These are phyloP conservation scores for Exophiala dermatitidis DNA, from an alignment of 2,329 filamentous ascomycete genomes.

Conservation along the genomic window DNA sequence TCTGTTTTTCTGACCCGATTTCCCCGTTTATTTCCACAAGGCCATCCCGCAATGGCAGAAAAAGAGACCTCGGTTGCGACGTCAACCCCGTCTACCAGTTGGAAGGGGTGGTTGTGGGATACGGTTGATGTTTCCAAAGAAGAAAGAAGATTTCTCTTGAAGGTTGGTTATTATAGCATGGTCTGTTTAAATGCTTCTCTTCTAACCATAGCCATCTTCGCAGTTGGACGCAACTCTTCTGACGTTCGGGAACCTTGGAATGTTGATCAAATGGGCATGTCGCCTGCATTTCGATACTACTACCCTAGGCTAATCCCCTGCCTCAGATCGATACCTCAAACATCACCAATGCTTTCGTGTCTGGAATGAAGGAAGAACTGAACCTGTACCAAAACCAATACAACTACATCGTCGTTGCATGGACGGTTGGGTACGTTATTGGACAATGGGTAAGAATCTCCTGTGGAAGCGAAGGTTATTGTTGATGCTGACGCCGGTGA, in stretches of 20 bases:
- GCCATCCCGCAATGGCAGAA: constrained; percentile 13
- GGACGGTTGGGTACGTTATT: constrained; percentile 29
- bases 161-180: constrained; percentile 5
- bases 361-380: constrained; percentile 48
- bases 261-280: constrained; percentile 19
- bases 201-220: neutral
- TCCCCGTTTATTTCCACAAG: neutral
- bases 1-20: neutral
- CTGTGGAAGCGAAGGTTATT: constrained; percentile 23
- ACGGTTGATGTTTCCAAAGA: constrained; percentile 15
- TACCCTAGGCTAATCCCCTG: neutral
- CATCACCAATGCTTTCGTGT: constrained; percentile 43
- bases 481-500: neutral
- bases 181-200: neutral
- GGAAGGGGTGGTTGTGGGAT: constrained; percentile 21
- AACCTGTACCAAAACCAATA: constrained; percentile 48
- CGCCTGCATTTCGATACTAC: neutral
- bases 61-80: constrained; percentile 1
- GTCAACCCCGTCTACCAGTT: constrained; percentile 7
- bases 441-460: constrained; percentile 45
- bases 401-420: constrained; percentile 34
- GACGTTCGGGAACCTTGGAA: constrained; percentile 17
- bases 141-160: constrained; percentile 14
- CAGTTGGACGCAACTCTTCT: constrained; percentile 15
- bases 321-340: constrained; percentile 19